Evolutionary conservation across 495 filamentous ascomycete genomes (phyloP).

Genomic region (Penicillium coprophilum): DNA sequence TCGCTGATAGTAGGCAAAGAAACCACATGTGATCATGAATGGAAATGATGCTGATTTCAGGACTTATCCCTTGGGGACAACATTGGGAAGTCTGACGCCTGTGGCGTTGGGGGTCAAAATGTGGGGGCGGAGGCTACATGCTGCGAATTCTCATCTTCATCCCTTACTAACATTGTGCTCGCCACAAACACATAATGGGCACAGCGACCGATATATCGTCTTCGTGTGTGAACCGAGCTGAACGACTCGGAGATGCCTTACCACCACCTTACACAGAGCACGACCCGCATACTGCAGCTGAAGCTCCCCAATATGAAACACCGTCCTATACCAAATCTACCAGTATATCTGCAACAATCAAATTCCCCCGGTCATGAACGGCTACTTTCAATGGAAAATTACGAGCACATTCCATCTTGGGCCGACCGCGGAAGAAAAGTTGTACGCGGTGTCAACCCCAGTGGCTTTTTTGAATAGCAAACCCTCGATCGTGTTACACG

Average conservation of each 20-base stretch:
- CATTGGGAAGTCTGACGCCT: neutral
- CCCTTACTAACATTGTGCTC: neutral
- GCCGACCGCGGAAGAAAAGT: slow-evolving; percentile 18
- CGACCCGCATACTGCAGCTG: neutral
- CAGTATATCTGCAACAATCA: slow-evolving; percentile 5
- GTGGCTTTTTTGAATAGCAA: neutral
- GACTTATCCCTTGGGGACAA: neutral
- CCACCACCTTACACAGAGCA: slow-evolving; percentile 6
- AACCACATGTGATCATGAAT: too few species aligned
- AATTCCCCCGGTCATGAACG: slow-evolving; percentile 20
- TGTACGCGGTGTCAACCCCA: slow-evolving; percentile 13
- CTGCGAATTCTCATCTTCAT: neutral
- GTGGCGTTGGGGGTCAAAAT: neutral
- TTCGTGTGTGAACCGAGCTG: neutral
- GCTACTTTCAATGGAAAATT: slow-evolving; percentile 21
- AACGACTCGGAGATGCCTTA: neutral
- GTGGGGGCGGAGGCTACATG: neutral
- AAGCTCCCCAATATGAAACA: neutral
- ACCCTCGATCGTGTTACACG: slow-evolving; percentile 10
- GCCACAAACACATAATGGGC: neutral
- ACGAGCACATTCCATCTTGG: slow-evolving; percentile 21
- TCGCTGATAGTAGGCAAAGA: too few species aligned
- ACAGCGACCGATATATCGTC: neutral
- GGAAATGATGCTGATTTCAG: too few species aligned
- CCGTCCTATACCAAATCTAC: neutral